Percentiles rank a stretch among this genome's conserved stretches.
These are phyloP conservation scores for Cystobasidiaceae sp. DNA, from an alignment of 1,284 basidiomycete species.

Conservation along the genomic window DNA sequence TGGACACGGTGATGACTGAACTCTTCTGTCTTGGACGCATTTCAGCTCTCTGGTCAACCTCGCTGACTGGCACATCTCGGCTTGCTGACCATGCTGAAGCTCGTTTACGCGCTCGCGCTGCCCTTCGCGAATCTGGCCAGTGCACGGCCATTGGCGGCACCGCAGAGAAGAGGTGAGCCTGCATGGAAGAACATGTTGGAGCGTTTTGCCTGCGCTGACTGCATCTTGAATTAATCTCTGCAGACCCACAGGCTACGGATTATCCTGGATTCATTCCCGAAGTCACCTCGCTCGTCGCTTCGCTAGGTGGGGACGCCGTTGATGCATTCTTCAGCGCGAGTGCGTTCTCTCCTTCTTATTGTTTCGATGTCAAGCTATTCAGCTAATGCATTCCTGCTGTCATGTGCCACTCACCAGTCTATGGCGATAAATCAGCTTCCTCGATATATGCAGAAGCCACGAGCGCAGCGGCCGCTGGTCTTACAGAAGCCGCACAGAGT, in stretches of 20 bases:
- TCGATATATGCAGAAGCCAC: background rate
- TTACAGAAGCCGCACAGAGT: background rate
- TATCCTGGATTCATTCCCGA: constrained; percentile 12
- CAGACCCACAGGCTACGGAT: background rate
- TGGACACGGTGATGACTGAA: no score
- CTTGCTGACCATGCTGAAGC: background rate
- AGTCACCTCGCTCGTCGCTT: background rate
- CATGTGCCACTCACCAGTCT: background rate
- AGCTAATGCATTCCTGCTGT: background rate
- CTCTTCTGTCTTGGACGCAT: no score
- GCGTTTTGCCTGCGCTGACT: no score
- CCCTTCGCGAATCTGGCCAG: no score
- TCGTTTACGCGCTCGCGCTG: background rate
- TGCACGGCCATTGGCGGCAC: no score
- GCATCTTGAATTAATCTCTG: no score
- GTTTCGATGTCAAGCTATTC: no score
- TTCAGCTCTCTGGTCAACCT: no score
- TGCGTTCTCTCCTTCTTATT: no score
- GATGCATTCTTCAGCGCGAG: no score
- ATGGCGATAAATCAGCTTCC: background rate
- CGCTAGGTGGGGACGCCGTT: background rate
- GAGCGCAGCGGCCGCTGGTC: background rate
- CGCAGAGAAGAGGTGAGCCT: no score
- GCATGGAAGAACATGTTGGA: no score
- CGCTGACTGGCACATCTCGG: background rate